Percentiles rank a stretch among this genome's conserved stretches.
These are phyloP conservation scores for Bipolaris gigantea DNA, from an alignment of 2,329 filamentous ascomycete species.

Conservation along the genomic window DNA sequence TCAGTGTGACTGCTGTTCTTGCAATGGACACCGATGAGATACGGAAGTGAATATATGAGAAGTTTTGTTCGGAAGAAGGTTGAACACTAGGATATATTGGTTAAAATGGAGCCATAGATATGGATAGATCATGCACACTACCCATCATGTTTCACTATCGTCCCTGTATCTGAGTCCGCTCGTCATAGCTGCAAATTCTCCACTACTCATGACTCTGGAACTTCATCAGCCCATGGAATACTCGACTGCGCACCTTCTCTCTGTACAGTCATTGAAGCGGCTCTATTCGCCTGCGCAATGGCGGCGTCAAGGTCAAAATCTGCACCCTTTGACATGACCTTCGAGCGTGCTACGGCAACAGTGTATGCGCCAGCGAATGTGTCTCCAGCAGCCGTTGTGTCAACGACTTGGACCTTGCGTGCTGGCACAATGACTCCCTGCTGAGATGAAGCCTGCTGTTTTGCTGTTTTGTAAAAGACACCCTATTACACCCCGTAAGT, in stretches of 20 bases:
- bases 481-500: conserved; percentile 27
- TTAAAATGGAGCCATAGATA: not conserved
- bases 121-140: not conserved
- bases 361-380: conserved; percentile 92
- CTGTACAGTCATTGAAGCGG: conserved; percentile 68
- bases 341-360: conserved; percentile 63
- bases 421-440: conserved; percentile 59
- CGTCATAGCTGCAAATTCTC: too few species aligned
- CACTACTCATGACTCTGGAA: conserved; percentile 32
- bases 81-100: too few species aligned
- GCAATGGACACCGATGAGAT: not conserved
- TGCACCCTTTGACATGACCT: conserved; percentile 47
- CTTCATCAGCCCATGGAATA: conserved; percentile 66
- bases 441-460: conserved; percentile 48
- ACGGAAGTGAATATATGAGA: too few species aligned
- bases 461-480: conserved; percentile 50
- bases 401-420: conserved; percentile 75
- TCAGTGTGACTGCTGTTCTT: conserved; percentile 6
- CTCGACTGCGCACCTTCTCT: conserved; percentile 65
- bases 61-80: too few species aligned
- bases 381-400: conserved; percentile 92
- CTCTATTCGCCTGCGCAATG: conserved; percentile 62
- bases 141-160: too few species aligned
- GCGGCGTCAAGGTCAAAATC: conserved; percentile 59
- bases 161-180: not conserved